These are phyloP conservation scores for Lepidium didymum DNA, from an alignment of 345 rosid species.

Conservation along the genomic window DNA sequence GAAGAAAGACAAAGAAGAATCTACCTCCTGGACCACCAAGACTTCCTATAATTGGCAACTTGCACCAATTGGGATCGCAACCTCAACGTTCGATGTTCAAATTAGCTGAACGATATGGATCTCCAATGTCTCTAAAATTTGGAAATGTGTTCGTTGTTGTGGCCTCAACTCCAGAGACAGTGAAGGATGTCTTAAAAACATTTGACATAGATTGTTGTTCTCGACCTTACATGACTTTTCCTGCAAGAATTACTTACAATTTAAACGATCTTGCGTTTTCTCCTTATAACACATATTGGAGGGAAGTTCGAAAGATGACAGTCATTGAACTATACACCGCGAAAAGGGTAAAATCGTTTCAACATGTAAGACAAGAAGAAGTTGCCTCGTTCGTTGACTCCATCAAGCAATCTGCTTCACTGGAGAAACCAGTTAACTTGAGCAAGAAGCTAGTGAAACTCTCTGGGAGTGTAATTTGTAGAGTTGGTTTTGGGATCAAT, in stretches of 20 bases:
- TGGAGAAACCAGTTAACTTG: slow-evolving; percentile 20
- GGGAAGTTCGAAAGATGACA: slow-evolving; percentile 30
- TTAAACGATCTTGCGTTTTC: slow-evolving; percentile 26
- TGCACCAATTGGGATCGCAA: slow-evolving; percentile 34
- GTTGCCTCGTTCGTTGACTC: slow-evolving; percentile 15
- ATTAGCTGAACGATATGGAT: slow-evolving; percentile 38
- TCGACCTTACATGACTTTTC: slow-evolving; percentile 26
- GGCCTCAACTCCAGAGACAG: slow-evolving; percentile 38
- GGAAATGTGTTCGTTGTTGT: slow-evolving; percentile 35
- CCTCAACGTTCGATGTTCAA: slow-evolving; percentile 33
- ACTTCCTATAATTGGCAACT: slow-evolving; percentile 39
- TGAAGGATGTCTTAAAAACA: slow-evolving; percentile 28
- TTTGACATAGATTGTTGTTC: slow-evolving; percentile 35
- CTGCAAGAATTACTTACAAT: slow-evolving; percentile 25
- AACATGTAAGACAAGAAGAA: slow-evolving; percentile 31
- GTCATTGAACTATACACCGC: slow-evolving; percentile 32
- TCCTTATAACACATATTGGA: slow-evolving; percentile 29
- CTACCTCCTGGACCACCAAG: slow-evolving; percentile 33
- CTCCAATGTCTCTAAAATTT: slow-evolving; percentile 35
- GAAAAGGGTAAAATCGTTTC: slow-evolving; percentile 33
- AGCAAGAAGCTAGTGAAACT: slow-evolving; percentile 17
- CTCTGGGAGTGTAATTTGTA: slow-evolving; percentile 24
- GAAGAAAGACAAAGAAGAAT: neutral
- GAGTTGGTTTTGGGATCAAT: slow-evolving; percentile 32
- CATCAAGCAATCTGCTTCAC: slow-evolving; percentile 18